A percentile compares a stretch with the other conserved stretches of the same genome.
Evolutionary conservation across 2,329 filamentous ascomycete genomes (phyloP).

Genomic region (Aplosporella prunicola): DNA sequence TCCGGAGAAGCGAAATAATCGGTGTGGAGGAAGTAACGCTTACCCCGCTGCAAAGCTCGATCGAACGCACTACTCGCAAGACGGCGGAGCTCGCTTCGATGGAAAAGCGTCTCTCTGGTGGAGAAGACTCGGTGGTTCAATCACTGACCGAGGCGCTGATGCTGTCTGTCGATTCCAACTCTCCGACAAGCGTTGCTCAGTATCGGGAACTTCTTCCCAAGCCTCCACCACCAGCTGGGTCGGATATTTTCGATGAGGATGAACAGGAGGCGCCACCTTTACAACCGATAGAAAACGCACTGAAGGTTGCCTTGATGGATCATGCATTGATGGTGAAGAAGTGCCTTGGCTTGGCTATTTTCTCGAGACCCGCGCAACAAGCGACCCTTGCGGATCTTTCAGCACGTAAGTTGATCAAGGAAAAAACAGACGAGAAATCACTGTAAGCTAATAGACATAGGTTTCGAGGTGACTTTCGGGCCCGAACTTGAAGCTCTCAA

Average conservation of each 20-base stretch:
- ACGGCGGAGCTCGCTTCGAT: slow-evolving; percentile 72
- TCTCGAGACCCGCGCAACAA: slow-evolving; percentile 54
- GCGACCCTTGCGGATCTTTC: slow-evolving; percentile 52
- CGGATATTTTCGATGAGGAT: slow-evolving; percentile 21
- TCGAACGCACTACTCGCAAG: slow-evolving; percentile 85
- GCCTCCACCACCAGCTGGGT: slow-evolving; percentile 18
- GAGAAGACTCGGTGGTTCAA: slow-evolving; percentile 60
- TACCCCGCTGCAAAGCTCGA: slow-evolving; percentile 70
- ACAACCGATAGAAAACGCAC: slow-evolving; percentile 58
- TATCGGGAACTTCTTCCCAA: slow-evolving; percentile 67
- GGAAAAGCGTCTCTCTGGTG: slow-evolving; percentile 64
- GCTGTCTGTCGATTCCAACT: slow-evolving; percentile 63
- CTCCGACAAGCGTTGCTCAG: slow-evolving; percentile 66
- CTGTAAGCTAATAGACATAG: slow-evolving; percentile 17
- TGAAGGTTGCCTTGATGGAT: slow-evolving; percentile 78
- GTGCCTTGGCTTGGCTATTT: slow-evolving; percentile 62
- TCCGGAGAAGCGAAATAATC: slow-evolving; percentile 78
- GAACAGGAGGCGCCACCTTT: slow-evolving; percentile 33
- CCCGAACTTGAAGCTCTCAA: slow-evolving; percentile 34
- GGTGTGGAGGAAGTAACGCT: slow-evolving; percentile 56
- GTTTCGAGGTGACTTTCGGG: slow-evolving; percentile 38
- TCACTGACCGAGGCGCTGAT: slow-evolving; percentile 66
- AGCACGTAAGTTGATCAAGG: slow-evolving; percentile 48
- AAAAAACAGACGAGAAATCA: background rate
- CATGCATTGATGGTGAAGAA: slow-evolving; percentile 82